phyloP scores from a whole-genome alignment of 176 grass and related monocot species.

The Ensete ventricosum region DNA sequence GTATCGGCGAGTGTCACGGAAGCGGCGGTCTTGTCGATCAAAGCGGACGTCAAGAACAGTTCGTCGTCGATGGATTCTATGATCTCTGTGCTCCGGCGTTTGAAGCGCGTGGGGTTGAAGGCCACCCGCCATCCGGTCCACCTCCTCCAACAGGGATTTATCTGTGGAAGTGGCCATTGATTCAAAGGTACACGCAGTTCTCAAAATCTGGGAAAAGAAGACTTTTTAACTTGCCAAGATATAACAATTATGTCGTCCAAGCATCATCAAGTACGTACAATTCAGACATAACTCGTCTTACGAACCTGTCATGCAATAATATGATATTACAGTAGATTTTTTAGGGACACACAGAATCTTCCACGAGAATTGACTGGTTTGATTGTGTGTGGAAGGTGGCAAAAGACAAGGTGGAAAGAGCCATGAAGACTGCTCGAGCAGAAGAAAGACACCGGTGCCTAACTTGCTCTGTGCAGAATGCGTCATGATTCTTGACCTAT shows the following conservation, averaged over 20 bases:
- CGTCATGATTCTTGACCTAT: no score
- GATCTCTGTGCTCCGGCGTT: neutral
- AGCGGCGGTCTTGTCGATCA: neutral
- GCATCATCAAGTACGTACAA: no score
- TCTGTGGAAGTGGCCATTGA: neutral
- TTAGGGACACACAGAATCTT: no score
- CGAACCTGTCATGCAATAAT: no score
- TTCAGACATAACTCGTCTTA: no score
- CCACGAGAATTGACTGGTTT: neutral
- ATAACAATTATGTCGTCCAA: no score
- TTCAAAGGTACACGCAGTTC: neutral
- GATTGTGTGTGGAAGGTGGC: neutral
- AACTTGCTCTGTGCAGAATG: no score
- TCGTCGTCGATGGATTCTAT: neutral
- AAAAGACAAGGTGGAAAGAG: neutral
- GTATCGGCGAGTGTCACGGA: neutral
- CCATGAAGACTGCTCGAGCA: neutral
- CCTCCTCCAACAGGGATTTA: neutral
- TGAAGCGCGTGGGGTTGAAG: neutral
- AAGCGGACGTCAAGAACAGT: neutral
- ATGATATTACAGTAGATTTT: no score
- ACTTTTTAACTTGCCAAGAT: no score
- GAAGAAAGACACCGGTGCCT: no score
- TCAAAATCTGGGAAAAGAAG: neutral
- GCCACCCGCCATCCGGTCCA: neutral